A percentile compares a stretch with the other conserved stretches of the same genome.
Evolutionary conservation across 2,329 filamentous ascomycete genomes (phyloP).

Genomic region (Neopestalotiopsis rosae): DNA sequence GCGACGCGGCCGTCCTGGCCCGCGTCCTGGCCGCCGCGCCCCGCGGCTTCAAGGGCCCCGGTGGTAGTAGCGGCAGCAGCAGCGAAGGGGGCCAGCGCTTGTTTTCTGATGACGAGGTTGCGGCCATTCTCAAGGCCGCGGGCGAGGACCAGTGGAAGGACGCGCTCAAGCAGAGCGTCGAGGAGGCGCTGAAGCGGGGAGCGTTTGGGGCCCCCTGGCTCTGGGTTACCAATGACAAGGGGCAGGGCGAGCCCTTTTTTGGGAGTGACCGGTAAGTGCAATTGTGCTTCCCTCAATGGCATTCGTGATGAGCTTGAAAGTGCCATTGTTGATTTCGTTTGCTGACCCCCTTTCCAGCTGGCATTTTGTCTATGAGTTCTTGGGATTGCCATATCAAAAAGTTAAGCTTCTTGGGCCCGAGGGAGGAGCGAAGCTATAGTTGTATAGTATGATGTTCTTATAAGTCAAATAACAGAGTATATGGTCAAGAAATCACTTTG

Average conservation of each 20-base stretch:
- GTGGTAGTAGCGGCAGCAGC: conserved; percentile 22
- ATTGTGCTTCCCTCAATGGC: not conserved
- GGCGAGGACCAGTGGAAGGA: conserved; percentile 50
- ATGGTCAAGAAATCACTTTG: too few relatives aligned
- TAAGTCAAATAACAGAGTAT: too few relatives aligned
- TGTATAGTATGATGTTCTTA: too few relatives aligned
- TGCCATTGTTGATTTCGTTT: not conserved
- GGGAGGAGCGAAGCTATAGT: not conserved
- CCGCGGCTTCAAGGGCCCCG: conserved; percentile 13
- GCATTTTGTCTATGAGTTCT: conserved; percentile 70
- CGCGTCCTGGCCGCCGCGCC: conserved; percentile 26
- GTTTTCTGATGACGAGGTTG: conserved; percentile 59
- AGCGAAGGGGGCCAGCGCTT: conserved; percentile 31
- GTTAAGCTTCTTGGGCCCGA: conserved; percentile 34
- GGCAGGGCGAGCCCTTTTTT: conserved; percentile 72
- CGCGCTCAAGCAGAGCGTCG: conserved; percentile 60
- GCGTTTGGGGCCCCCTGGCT: conserved; percentile 83
- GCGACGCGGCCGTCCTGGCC: conserved; percentile 21
- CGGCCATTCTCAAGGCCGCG: conserved; percentile 59
- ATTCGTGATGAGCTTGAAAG: not conserved
- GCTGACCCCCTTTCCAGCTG: conserved; percentile 50
- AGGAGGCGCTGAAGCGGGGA: conserved; percentile 65
- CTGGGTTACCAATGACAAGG: conserved; percentile 65
- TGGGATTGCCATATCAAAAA: conserved; percentile 65
- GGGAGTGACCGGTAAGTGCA: conserved; percentile 69